Base-by-base conservation (phyloP, 768 basidiomycete genomes). In the Termitomyces titanicus region DNA sequence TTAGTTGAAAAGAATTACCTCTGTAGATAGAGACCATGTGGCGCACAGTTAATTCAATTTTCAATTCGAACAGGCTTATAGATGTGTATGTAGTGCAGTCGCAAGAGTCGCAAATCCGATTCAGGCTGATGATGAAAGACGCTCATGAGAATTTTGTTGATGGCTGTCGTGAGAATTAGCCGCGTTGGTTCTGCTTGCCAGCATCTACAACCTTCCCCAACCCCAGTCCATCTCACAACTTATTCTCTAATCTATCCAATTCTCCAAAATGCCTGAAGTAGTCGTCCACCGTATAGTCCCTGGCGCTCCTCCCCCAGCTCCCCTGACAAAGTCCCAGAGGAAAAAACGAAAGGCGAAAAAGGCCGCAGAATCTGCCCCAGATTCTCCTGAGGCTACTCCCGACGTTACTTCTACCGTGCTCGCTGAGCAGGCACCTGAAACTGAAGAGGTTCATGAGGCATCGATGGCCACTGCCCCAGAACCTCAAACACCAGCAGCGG, bases 291-390 rank as follows among this genome's bases (percentile, higher is more conserved):
- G 91, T 54, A 65, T 88, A 58, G 78, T 93, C 54, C 91, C 91
- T 24, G 91, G 91, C 44, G 91, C 91, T 12, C 89, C 85, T 51
- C 84, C 85, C 0, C 82, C 84, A 40, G 61, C 77, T 5, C 72
- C 83, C 0, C 57, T 73, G 3, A 78, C 86, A 35, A 91, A 91
- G 68, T 74, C 81, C 3, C 79, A 84, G 65, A 88, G 83, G 69
- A 93, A 89, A 71, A 86, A 83, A 69, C 84, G 83, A 72, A 76
- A 81, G 56, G 69, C 68, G 31, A 81, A 79, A 65, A 83, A 80
- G 58, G 60, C 66, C 17, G 68, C 63, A 11, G 79, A 76, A 59
- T 74, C 75, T 47, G 69, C 74, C 20, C 69, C 74, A 37, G 84
- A 80, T 38, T 72, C 80, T 13, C 78, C 78, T 31, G 75, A 74